Conservation (phyloP, 768 basidiomycete species). For the Trametopsis cervina region DNA sequence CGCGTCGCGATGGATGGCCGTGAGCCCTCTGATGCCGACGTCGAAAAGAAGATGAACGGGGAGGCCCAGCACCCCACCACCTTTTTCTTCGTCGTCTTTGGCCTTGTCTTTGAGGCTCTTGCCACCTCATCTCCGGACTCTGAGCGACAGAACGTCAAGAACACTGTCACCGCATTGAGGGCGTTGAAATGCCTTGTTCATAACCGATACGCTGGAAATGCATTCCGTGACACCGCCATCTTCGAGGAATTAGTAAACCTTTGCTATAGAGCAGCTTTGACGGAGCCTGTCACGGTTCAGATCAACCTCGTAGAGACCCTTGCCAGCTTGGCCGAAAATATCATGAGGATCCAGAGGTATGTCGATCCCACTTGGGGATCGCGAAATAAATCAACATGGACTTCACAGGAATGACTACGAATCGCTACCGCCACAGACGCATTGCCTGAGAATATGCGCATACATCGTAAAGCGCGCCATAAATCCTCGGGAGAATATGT, state of each 20-base stretch:
- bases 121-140: conserved; percentile 58
- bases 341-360: conserved; percentile 5
- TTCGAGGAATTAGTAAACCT: conserved; percentile 89
- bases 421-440: conserved; percentile 26
- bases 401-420: no score
- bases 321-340: conserved; percentile 29
- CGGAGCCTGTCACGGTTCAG: conserved; percentile 69
- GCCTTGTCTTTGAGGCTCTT: conserved; percentile 89
- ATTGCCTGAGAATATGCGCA: conserved; percentile 79
- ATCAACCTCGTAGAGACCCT: conserved; percentile 61
- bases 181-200: conserved; percentile 76
- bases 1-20: conserved; percentile 79
- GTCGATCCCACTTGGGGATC: no score
- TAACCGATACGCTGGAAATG: conserved; percentile 74
- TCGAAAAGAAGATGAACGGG: conserved; percentile 13
- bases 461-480: conserved; percentile 72
- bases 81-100: conserved; percentile 87
- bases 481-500: conserved; percentile 40
- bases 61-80: conserved; percentile 53
- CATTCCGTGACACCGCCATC: conserved; percentile 70
- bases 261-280: conserved; percentile 86
- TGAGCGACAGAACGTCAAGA: conserved; percentile 34
- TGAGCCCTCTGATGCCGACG: conserved; percentile 31
- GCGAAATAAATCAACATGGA: no score
- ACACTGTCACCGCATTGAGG: conserved; percentile 55